A percentile compares a stretch with the other conserved stretches of the same genome.
Evolutionary conservation across 768 basidiomycete genomes (phyloP).

Genomic region (Clitopilus hobsonii): DNA sequence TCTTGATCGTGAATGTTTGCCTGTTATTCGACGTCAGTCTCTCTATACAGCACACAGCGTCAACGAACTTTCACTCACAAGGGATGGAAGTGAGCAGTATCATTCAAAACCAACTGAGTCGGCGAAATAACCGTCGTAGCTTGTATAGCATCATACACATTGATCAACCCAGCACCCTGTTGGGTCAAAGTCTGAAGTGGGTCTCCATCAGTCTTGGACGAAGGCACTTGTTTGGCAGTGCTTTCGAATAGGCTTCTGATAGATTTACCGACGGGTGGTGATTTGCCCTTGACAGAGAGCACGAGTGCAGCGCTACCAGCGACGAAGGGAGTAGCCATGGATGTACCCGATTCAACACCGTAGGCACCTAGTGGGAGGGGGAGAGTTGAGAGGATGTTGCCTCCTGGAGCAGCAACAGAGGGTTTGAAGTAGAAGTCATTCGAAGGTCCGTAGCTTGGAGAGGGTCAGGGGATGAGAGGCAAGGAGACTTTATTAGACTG

Average conservation of each 20-base stretch:
- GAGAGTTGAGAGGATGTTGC: constrained; percentile 43
- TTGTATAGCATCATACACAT: constrained; percentile 55
- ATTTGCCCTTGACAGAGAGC: constrained; percentile 34
- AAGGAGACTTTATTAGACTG: background rate
- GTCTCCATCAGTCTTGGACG: constrained; percentile 41
- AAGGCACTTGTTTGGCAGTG: constrained; percentile 38
- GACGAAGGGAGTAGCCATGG: constrained; percentile 41
- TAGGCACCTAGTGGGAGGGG: constrained; percentile 36
- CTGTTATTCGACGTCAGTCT: constrained; percentile 17
- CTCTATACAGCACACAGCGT: background rate
- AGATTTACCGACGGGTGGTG: constrained; percentile 15
- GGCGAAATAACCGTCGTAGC: constrained; percentile 48
- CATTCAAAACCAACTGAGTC: constrained; percentile 57
- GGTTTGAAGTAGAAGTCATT: constrained; percentile 59
- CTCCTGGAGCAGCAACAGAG: constrained; percentile 48
- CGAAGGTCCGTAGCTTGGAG: constrained; percentile 47
- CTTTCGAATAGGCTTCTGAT: constrained; percentile 42
- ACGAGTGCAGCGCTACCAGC: constrained; percentile 41
- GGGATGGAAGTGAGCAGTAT: constrained; percentile 50
- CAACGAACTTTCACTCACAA: constrained; percentile 25
- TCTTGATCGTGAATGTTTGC: constrained; percentile 47
- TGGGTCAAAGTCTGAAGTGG: constrained; percentile 48
- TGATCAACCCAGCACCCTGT: constrained; percentile 52
- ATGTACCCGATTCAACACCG: constrained; percentile 38
- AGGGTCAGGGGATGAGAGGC: background rate